Conservation (phyloP, 257 asterid species). For the Anisodus tanguticus region DNA sequence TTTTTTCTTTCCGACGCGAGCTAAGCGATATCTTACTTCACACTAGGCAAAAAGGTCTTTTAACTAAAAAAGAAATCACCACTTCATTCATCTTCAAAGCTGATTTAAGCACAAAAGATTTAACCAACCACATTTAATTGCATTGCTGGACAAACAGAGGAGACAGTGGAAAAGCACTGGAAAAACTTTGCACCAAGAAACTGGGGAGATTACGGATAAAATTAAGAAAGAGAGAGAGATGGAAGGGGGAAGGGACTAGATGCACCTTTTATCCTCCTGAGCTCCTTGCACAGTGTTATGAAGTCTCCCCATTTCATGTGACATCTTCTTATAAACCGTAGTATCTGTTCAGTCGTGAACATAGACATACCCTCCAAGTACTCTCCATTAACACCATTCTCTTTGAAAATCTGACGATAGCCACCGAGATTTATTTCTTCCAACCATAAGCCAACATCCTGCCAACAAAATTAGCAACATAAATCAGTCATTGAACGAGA, state of each 20-base stretch:
- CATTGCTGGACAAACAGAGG: not conserved
- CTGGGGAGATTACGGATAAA: not conserved
- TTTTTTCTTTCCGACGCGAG: not conserved
- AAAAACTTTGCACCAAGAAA: not conserved
- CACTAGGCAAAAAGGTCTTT: not conserved
- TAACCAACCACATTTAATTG: not conserved
- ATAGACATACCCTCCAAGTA: slow-evolving; percentile 97
- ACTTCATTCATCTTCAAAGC: not conserved
- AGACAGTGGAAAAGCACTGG: not conserved
- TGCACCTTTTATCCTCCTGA: slow-evolving; percentile 95
- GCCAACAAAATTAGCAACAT: slow-evolving; percentile 36
- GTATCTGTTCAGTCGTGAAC: slow-evolving; percentile 99
- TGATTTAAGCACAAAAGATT: not conserved
- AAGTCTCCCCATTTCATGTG: slow-evolving; percentile 99
- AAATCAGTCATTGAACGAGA: slow-evolving; percentile 17
- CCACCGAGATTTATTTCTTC: slow-evolving; percentile 94
- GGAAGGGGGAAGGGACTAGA: slow-evolving; percentile 28
- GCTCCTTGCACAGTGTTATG: slow-evolving; percentile 99
- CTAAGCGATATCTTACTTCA: not conserved
- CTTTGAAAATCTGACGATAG: slow-evolving; percentile 85
- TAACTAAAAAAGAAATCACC: not conserved
- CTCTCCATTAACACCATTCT: slow-evolving; percentile 95
- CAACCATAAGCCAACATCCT: slow-evolving; percentile 99
- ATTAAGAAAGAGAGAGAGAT: not conserved
- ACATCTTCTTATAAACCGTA: slow-evolving; percentile 96